Conservation (phyloP, 2,329 filamentous ascomycete species). For the Myotisia sp. region DNA sequence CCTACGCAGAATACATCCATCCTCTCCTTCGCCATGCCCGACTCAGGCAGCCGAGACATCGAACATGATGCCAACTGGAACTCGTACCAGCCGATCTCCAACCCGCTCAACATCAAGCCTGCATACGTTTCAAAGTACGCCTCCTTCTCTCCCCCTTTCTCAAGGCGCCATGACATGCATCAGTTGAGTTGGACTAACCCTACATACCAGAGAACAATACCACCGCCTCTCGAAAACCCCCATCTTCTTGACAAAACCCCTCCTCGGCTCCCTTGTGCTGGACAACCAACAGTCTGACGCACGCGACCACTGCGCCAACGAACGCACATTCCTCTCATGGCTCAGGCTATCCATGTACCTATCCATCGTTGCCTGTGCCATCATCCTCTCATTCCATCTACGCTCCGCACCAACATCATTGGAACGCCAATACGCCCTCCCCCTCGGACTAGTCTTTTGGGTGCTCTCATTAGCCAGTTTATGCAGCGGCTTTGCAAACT, state of each 20-base stretch:
- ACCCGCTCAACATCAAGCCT: conserved; percentile 35
- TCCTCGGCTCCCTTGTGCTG: conserved; percentile 48
- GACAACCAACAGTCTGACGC: conserved; percentile 54
- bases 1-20: no score
- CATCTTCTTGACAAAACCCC: conserved; percentile 40
- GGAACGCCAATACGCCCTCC: conserved; percentile 65
- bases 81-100: conserved; percentile 39
- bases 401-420: conserved; percentile 54
- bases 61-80: conserved; percentile 14
- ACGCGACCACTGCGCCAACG: conserved; percentile 51
- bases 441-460: conserved; percentile 84
- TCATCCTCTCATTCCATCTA: conserved; percentile 85
- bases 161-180: no score
- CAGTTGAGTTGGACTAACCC: no score
- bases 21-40: conserved; percentile 19
- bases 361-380: conserved; percentile 75
- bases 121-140: conserved; percentile 32
- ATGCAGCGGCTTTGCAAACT: conserved; percentile 65
- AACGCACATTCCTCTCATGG: conserved; percentile 74
- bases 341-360: conserved; percentile 81
- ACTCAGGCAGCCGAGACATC: conserved; percentile 9
- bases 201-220: no score
- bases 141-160: no score
- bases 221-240: conserved; percentile 22
- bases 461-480: conserved; percentile 63